Evolutionary conservation across 2,329 filamentous ascomycete species (phyloP), one percentile per base, ranked within the genome.

Genomic region (Cercospora janseana): DNA sequence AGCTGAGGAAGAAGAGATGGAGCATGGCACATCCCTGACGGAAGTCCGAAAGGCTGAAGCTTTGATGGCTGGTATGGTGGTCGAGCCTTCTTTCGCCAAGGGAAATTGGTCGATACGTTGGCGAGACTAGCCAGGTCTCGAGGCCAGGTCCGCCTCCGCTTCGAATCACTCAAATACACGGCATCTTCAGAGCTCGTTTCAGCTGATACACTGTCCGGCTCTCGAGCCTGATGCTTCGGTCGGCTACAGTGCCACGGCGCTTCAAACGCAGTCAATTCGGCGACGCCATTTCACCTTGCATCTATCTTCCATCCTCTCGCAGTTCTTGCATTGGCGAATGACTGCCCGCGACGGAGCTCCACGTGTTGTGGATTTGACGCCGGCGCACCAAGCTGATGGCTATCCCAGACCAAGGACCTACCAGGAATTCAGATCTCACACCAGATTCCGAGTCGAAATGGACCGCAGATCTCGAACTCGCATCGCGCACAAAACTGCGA

Each of bases 11-110:
- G 59, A 53, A 8, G 57, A 63, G n/a, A 57, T 55, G 6, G 58
- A 51, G 16, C 46, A 15, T 6, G 53, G 59, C 12, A 46, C 42
- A 51, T 54, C n/a, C 8, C 31, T 31, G 34, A 62, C 52, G 8
- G 61, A 42, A 47, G 56, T 49, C 53, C 71, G 72, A 49, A 74
- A 77, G 56, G 82, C 79, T 50, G 80, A 83, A 63, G 80, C 79
- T 6, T 68, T 83, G 2, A 81, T 82, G 79, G 70, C 74, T 31
- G 78, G 77, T 1, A 72, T 72, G 35, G 76, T 82, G 3, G 79
- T 82, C 0, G 80, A 83, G 61, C 74, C 78, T 3, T 79, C 77
- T 50, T 83, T 78, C 64, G 79, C 79, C 0, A 84, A 83, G 56
- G 80, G 80, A 0, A 75, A 82, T 37, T 83, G 79, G 80, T 72